phyloP scores from a whole-genome alignment of 179 eudicot species.

The Silene coronaria region DNA sequence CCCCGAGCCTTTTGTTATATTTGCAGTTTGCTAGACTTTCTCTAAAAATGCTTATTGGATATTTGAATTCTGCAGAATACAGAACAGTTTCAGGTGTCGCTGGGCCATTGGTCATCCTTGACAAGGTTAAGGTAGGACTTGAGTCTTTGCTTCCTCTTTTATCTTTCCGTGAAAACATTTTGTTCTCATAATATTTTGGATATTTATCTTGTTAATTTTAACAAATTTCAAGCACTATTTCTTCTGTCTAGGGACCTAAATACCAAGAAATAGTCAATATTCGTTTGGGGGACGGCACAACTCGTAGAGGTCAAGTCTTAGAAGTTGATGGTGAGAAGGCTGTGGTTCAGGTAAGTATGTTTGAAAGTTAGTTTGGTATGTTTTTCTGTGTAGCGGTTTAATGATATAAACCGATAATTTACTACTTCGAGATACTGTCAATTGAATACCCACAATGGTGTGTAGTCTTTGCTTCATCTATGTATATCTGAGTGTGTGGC shows the following conservation, averaged over 20 bases:
- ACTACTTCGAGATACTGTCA: background rate
- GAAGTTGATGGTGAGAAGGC: constrained; percentile 99
- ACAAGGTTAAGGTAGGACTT: constrained; percentile 79
- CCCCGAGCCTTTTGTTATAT: background rate
- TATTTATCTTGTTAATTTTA: background rate
- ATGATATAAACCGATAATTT: background rate
- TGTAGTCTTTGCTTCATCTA: background rate
- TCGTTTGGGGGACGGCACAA: constrained; percentile 91
- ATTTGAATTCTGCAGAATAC: constrained; percentile 52
- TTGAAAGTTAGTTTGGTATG: background rate
- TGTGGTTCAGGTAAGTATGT: constrained; percentile 78
- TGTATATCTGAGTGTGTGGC: background rate
- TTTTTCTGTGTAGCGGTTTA: background rate
- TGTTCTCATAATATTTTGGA: background rate
- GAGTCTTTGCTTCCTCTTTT: background rate
- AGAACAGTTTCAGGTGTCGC: constrained; percentile 98
- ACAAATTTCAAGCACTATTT: background rate
- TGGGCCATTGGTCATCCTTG: constrained; percentile 96
- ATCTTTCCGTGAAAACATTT: background rate
- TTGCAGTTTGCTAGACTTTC: background rate
- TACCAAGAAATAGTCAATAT: constrained; percentile 93
- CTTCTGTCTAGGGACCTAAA: constrained; percentile 74
- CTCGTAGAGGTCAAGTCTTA: constrained; percentile 90
- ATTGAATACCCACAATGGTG: background rate
- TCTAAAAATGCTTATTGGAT: background rate